These are phyloP conservation scores for Nitzschia putrida DNA, from an alignment of 108 stramenopile species.

Conservation along the genomic window DNA sequence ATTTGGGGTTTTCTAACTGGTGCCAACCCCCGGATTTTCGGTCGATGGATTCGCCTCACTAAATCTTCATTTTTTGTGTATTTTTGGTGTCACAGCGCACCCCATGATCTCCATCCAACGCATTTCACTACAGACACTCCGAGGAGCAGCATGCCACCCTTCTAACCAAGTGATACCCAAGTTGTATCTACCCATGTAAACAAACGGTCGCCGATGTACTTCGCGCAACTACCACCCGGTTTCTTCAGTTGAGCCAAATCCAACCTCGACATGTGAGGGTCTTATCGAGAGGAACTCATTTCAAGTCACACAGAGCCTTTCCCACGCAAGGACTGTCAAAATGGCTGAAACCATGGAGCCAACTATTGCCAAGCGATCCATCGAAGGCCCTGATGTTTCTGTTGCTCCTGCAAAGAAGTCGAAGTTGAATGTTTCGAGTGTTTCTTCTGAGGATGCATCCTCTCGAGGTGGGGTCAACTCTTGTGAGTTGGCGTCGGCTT, in stretches of 20 bases:
- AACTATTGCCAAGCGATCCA: neutral
- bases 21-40: too few relatives aligned
- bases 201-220: constrained; percentile 14
- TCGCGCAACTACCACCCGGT: constrained; percentile 18
- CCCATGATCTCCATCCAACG: constrained; percentile 11
- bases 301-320: neutral
- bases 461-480: constrained; percentile 23
- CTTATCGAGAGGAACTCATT: neutral
- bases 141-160: neutral
- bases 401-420: constrained; percentile 4
- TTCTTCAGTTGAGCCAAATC: constrained; percentile 15
- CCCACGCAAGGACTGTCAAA: neutral
- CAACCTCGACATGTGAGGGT: too few relatives aligned
- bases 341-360: neutral
- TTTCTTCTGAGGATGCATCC: neutral
- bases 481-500: constrained; percentile 39
- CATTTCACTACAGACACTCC: constrained; percentile 1
- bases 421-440: constrained; percentile 1
- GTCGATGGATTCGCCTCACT: neutral
- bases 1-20: neutral
- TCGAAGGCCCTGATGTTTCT: neutral
- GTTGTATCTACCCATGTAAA: neutral
- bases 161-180: neutral
- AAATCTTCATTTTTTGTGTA: neutral
- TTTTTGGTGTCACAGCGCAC: constrained; percentile 10